Percentiles rank a stretch among this genome's conserved stretches.
These are phyloP conservation scores for Curvularia sp. DNA, from an alignment of 2,329 filamentous ascomycete species.

Conservation along the genomic window DNA sequence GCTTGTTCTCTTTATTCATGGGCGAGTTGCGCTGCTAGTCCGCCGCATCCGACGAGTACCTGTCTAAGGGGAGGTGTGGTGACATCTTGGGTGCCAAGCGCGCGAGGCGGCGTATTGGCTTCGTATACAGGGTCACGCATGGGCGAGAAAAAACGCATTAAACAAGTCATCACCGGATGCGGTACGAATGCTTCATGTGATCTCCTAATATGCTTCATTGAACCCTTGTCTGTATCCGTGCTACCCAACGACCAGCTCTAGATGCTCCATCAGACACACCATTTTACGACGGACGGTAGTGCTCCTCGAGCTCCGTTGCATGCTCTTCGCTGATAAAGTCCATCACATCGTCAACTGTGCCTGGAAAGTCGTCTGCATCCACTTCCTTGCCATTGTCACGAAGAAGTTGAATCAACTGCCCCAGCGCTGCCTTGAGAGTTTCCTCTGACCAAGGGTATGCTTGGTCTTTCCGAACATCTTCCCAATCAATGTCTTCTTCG, in stretches of 20 bases:
- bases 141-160: background rate
- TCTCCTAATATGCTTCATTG: background rate
- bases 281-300: slow-evolving; percentile 11
- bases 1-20: background rate
- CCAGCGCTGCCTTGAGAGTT: slow-evolving; percentile 32
- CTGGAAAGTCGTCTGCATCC: slow-evolving; percentile 9
- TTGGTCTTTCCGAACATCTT: slow-evolving; percentile 12
- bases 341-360: slow-evolving; percentile 32
- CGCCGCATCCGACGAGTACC: background rate
- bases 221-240: background rate
- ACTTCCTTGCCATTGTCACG: slow-evolving; percentile 12
- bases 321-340: slow-evolving; percentile 25
- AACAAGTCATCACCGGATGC: background rate
- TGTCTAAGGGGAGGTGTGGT: slow-evolving; percentile 1
- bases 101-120: slow-evolving; percentile 8
- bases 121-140: slow-evolving; percentile 1
- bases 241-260: background rate
- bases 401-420: slow-evolving; percentile 23
- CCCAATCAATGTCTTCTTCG: slow-evolving; percentile 50
- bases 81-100: slow-evolving; percentile 11
- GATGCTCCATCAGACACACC: background rate
- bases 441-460: slow-evolving; percentile 26
- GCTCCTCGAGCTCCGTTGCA: slow-evolving; percentile 20
- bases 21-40: background rate
- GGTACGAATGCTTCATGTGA: background rate